Base-by-base conservation (phyloP, 2,329 filamentous ascomycete genomes). In the Paecilomyces fulvus region DNA sequence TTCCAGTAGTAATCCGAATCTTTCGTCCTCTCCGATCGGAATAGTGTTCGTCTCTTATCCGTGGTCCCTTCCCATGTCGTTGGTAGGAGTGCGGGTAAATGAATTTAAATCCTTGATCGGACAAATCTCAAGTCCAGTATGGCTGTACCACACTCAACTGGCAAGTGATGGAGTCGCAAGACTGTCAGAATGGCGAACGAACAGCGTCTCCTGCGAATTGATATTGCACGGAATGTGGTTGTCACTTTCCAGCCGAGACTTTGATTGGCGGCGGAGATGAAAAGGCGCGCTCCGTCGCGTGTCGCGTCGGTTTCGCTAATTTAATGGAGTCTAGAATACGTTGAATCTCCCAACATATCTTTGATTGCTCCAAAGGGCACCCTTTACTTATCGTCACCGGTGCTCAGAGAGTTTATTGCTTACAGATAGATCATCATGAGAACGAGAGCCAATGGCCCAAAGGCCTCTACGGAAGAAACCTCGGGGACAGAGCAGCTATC, bases 371-470 rank as follows among this genome's bases (percentile, higher is more conserved):
- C 49, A 30, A 30, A 20, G 37, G 43, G 25, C 17, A 55, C 30
- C 1, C 12, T 17, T 20, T 48, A 48, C 7, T 11, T 14, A 12
- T 7, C 12, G 33, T 17, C 33, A n/a, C 8, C 5, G 33, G 3
- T 14, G 14, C 14, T 14, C 14, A 3, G 17, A 20, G 6, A 43
- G 3, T 14, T 37, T 37, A 7, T 6, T 37, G 14, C 9, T 8
- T 20, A 43, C 14, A 20, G n/a, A 17, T 49, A n/a, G n/a, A 28
- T 21, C 55, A 53, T 30, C 51, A 70, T 65, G 61, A 69, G 62
- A 63, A 70, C 70, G 37, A 65, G 70, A 52, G 70, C 71, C 54
- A 63, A 66, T 49, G 63, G 67, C 48, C 56, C 68, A 30, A 33
- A 51, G 8, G 52, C 64, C n/a, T 49, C 59, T 17, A 28, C 62